Evolutionary conservation across 2,329 filamentous ascomycete species (phyloP), one percentile per base, ranked within the genome.

Genomic region (Ceratocystis destructans): DNA sequence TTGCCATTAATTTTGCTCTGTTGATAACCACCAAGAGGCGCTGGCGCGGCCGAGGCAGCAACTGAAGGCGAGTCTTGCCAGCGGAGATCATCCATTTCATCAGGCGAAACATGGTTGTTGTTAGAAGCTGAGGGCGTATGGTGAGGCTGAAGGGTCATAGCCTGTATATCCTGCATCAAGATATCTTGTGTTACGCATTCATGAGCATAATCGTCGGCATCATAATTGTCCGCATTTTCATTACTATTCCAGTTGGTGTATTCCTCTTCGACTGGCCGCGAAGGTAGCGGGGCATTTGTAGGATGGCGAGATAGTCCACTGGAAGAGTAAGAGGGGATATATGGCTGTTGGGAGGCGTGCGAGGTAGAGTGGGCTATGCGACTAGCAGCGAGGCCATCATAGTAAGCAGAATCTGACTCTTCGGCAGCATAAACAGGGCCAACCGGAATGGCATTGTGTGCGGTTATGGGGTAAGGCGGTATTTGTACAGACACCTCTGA

Each of bases 261-360:
- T 67, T 81, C 79, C 2, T 75, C 73, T 46, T 79, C 78, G 69
- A 78, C 76, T 57, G 79, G 82, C 59, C 80, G 78, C 67, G 76
- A 83, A n/a, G 83, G 81, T 61, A 86, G 74, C 53, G 83, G 80
- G 66, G 83, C 79, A 73, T 85, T 80, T 17, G 83, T 86, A 1
- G 83, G 83, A 67, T 85, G 81, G 20, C 64, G 64, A 15, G 66
- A 28, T n/a, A 68, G 20, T 3, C 25, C 64, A 83, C 78, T 68
- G 79, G 77, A 10, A n/a, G 20, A 50, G 8, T 31, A 28, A 28
- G 22, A 84, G 72, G n/a, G 50, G 62, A 46, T 25, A 37, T 45
- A 64, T 61, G 15, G 37, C 37, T 80, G 77, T 5, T 79, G 77
- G 1, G 82, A 83, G 0, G 76, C 73, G 44, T 79, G 78, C 2